phyloP scores from a whole-genome alignment of 164 flowering plant species.

The Magnolia kwangsiensis region DNA sequence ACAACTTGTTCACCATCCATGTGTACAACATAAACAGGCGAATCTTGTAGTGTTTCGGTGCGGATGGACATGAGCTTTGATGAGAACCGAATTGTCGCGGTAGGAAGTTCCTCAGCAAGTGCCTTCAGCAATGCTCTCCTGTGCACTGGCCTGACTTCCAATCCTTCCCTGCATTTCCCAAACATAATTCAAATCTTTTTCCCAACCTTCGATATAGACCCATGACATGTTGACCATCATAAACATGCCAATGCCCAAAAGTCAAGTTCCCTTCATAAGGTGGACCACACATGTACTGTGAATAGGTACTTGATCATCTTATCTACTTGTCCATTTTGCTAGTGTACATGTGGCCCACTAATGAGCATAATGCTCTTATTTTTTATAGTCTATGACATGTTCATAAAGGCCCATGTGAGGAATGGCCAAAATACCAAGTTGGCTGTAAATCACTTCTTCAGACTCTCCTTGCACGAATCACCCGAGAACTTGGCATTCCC shows the following conservation, averaged over 20 bases:
- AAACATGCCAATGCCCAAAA: not conserved
- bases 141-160: constrained; percentile 23
- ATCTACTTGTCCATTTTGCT: too few species aligned
- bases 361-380: too few species aligned
- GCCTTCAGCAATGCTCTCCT: constrained; percentile 30
- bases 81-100: constrained; percentile 29
- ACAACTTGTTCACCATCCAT: constrained; percentile 34
- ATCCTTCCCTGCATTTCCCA: not conserved
- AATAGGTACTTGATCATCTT: too few species aligned
- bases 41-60: constrained; percentile 13
- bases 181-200: not conserved
- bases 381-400: too few species aligned
- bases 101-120: constrained; percentile 37
- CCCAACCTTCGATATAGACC: not conserved
- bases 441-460: not conserved
- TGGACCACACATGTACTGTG: too few species aligned
- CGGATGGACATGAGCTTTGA: constrained; percentile 30
- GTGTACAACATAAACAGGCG: constrained; percentile 9
- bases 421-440: not conserved
- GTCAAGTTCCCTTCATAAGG: too few species aligned
- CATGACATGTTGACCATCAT: not conserved
- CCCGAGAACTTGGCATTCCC: not conserved
- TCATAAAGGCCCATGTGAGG: too few species aligned
- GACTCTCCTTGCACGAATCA: not conserved
- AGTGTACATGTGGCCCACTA: too few species aligned